Conservation (phyloP, 2,329 filamentous ascomycete species). For the Pseudocercospora ulei region DNA sequence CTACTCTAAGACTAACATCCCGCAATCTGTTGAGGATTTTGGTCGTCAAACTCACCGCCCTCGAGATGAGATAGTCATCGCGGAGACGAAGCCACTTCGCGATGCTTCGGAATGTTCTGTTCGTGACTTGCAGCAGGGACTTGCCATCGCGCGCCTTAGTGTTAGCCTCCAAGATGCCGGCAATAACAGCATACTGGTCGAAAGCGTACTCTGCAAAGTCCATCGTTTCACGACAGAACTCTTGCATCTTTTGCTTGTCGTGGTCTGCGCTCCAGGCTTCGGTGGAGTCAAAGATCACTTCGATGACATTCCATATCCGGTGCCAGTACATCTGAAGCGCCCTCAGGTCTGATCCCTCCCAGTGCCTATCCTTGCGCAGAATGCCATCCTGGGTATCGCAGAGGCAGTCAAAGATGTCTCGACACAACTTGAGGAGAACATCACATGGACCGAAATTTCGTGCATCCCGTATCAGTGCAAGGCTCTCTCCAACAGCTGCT, state of each 20-base stretch:
- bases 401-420: slow-evolving; percentile 54
- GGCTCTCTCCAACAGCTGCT: slow-evolving; percentile 48
- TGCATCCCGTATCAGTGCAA: slow-evolving; percentile 48
- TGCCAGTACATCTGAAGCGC: slow-evolving; percentile 73
- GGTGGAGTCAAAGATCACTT: slow-evolving; percentile 70
- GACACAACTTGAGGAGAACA: slow-evolving; percentile 52
- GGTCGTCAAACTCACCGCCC: slow-evolving; percentile 69
- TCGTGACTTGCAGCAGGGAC: slow-evolving; percentile 55
- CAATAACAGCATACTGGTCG: slow-evolving; percentile 72
- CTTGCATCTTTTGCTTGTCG: slow-evolving; percentile 69
- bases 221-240: slow-evolving; percentile 92
- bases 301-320: slow-evolving; percentile 69
- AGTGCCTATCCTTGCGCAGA: slow-evolving; percentile 50
- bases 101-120: slow-evolving; percentile 56
- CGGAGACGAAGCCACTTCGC: slow-evolving; percentile 76
- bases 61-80: slow-evolving; percentile 73
- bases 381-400: slow-evolving; percentile 55
- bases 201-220: slow-evolving; percentile 81
- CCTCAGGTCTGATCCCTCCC: slow-evolving; percentile 49
- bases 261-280: slow-evolving; percentile 71
- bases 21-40: slow-evolving; percentile 77
- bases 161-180: slow-evolving; percentile 52
- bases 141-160: slow-evolving; percentile 33
- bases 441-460: slow-evolving; percentile 52
- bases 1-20: slow-evolving; percentile 62